phyloP scores from a whole-genome alignment of 345 rosid species.

The Firmiana major region DNA sequence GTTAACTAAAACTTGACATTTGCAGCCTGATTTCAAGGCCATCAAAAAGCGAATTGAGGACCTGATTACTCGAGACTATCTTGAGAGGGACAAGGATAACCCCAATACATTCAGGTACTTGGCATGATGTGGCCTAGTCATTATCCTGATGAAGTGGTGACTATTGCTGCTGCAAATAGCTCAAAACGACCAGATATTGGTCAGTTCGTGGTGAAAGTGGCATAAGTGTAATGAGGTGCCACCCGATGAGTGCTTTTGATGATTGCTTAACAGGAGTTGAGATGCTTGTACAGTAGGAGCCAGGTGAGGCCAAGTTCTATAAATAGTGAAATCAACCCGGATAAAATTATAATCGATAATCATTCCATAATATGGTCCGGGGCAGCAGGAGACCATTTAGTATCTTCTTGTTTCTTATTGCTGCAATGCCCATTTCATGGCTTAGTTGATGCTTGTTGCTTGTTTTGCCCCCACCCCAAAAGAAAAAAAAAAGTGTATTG shows the following conservation, averaged over 20 bases:
- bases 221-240: conserved; percentile 24
- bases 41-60: conserved; percentile 79
- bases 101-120: conserved; percentile 50
- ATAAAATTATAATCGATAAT: conserved; percentile 20
- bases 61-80: conserved; percentile 59
- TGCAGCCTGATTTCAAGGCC: conserved; percentile 78
- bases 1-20: conserved; percentile 6
- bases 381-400: background rate
- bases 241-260: conserved; percentile 11
- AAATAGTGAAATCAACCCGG: conserved; percentile 15
- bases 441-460: conserved; percentile 3
- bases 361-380: conserved; percentile 18
- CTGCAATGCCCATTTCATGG: background rate
- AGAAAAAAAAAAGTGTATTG: background rate
- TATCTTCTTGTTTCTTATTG: background rate
- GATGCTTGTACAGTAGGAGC: conserved; percentile 34
- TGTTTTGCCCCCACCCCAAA: background rate
- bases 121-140: conserved; percentile 35
- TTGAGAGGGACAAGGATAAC: conserved; percentile 60
- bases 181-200: background rate
- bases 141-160: conserved; percentile 11
- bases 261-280: conserved; percentile 20
- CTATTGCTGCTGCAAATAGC: conserved; percentile 13
- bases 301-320: conserved; percentile 26
- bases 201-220: conserved; percentile 6